Evolutionary conservation across 2,329 filamentous ascomycete genomes (phyloP).

Genomic region (Scopulariopsis brevicaulis): DNA sequence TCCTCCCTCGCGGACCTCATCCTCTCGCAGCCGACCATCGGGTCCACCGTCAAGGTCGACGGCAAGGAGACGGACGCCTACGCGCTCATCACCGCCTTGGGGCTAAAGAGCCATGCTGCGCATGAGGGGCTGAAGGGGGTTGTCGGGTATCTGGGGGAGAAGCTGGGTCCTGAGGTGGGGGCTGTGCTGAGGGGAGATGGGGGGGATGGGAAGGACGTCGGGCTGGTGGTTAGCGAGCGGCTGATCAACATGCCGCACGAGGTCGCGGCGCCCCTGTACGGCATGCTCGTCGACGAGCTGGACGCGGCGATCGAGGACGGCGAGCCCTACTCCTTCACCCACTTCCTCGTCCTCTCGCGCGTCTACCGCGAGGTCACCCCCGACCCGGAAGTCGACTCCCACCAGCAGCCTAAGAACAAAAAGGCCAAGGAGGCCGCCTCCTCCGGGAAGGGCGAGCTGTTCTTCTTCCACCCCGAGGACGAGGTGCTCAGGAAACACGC

Average conservation of each 20-base stretch:
- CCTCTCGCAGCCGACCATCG: conserved; percentile 74
- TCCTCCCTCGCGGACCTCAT: conserved; percentile 80
- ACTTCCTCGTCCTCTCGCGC: conserved; percentile 87
- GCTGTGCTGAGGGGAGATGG: conserved; percentile 11
- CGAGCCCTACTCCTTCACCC: conserved; percentile 85
- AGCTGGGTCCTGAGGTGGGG: conserved; percentile 33
- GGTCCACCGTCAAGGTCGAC: conserved; percentile 95
- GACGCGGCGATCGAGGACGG: conserved; percentile 78
- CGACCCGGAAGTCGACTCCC: conserved; percentile 29
- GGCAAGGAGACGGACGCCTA: conserved; percentile 88
- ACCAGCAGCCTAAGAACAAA: conserved; percentile 42
- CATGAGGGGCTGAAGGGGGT: conserved; percentile 63
- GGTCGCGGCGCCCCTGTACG: conserved; percentile 86
- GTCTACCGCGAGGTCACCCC: conserved; percentile 71
- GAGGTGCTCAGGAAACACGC: conserved; percentile 76
- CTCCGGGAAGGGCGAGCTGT: conserved; percentile 48
- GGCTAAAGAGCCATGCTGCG: conserved; percentile 66
- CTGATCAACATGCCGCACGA: conserved; percentile 96
- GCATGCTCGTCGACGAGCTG: conserved; percentile 87
- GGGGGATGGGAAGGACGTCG: conserved; percentile 39
- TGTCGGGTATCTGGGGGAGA: conserved; percentile 55
- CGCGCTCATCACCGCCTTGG: conserved; percentile 82
- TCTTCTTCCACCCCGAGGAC: conserved; percentile 95
- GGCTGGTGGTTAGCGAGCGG: conserved; percentile 81
- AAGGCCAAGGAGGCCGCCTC: conserved; percentile 40